Evolutionary conservation across 352 stramenopile genomes (phyloP).

Genomic region (Thraustochytrium sp.): DNA sequence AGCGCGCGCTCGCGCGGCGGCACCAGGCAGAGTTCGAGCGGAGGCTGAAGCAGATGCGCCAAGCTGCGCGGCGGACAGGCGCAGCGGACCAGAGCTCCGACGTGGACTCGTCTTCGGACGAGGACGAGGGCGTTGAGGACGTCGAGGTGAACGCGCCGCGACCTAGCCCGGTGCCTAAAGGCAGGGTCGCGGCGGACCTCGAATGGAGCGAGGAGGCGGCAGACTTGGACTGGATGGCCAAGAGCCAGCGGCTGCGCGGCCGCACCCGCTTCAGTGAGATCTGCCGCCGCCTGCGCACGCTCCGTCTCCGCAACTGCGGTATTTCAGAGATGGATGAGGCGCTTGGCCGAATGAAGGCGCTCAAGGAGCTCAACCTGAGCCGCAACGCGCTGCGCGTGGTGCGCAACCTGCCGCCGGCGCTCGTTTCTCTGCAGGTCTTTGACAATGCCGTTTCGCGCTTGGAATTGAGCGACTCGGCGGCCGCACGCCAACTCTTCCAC

Average conservation of each 20-base stretch:
- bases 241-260: not conserved
- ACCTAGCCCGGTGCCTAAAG: not conserved
- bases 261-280: not conserved
- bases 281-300: not conserved
- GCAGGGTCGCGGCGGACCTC: not conserved
- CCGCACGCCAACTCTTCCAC: not conserved
- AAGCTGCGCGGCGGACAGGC: not conserved
- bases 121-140: not conserved
- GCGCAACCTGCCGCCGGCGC: not conserved
- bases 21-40: not conserved
- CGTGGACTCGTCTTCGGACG: not conserved
- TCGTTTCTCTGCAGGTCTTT: not conserved
- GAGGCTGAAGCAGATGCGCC: not conserved
- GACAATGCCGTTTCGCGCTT: not conserved
- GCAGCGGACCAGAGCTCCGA: not conserved
- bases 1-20: not conserved
- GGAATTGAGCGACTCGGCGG: not conserved
- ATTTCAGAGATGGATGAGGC: not conserved
- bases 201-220: conserved; percentile 10
- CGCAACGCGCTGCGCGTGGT: not conserved
- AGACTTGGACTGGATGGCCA: not conserved
- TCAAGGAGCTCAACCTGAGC: conserved; percentile 30
- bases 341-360: not conserved
- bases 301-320: not conserved
- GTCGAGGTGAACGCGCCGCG: too few relatives aligned